These are phyloP conservation scores for Nothophytophthora sp. DNA, from an alignment of 352 stramenopile genomes.

Conservation along the genomic window DNA sequence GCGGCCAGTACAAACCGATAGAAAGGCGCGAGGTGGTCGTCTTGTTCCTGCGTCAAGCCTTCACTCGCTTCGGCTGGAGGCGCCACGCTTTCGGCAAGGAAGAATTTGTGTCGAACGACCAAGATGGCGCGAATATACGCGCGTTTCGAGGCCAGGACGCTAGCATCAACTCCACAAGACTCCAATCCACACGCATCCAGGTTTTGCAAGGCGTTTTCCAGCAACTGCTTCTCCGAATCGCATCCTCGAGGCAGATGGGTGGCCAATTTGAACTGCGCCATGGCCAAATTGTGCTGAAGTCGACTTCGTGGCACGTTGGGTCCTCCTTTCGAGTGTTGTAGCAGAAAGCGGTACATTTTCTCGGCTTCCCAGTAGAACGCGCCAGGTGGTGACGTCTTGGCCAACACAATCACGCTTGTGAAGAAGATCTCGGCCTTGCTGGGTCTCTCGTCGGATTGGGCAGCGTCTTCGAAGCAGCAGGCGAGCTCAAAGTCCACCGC, in stretches of 20 bases:
- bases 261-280: conserved; percentile 59
- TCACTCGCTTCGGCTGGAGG: background rate
- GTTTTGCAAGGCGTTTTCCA: conserved; percentile 44
- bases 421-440: conserved; percentile 12
- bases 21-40: conserved; percentile 52
- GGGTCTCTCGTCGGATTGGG: conserved; percentile 14
- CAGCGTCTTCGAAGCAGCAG: conserved; percentile 45
- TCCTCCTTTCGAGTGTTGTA: conserved; percentile 17
- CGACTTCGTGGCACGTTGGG: conserved; percentile 18
- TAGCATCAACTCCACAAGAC: background rate
- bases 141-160: conserved; percentile 10
- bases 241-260: conserved; percentile 52
- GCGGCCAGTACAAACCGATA: conserved; percentile 66
- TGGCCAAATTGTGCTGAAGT: conserved; percentile 37
- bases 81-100: conserved; percentile 35
- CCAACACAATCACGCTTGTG: conserved; percentile 24
- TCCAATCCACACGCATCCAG: conserved; percentile 24
- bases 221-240: conserved; percentile 48
- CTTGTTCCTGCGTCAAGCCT: conserved; percentile 13
- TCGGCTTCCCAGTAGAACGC: conserved; percentile 66
- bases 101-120: conserved; percentile 56
- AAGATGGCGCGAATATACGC: conserved; percentile 51
- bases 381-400: conserved; percentile 37
- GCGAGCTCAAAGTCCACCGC: conserved; percentile 55
- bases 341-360: conserved; percentile 48